Conservation (phyloP, 2,329 filamentous ascomycete genomes). For the Fusarium chuoi region DNA sequence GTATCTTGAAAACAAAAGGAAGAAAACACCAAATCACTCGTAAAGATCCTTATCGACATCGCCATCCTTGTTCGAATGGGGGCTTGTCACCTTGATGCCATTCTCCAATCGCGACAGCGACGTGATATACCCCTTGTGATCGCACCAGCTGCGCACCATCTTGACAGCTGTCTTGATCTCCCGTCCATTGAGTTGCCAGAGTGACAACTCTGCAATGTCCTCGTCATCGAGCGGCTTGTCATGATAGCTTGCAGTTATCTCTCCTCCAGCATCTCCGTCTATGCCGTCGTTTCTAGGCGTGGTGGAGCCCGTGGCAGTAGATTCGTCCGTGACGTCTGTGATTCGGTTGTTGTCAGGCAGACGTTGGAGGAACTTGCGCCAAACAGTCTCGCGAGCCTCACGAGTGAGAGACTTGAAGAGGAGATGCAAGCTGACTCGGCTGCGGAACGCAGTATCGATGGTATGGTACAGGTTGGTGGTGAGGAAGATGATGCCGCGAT, state of each 20-base stretch:
- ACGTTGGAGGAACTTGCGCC: conserved; percentile 58
- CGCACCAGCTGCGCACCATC: conserved; percentile 58
- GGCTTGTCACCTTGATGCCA: conserved; percentile 58
- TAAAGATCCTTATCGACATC: conserved; percentile 45
- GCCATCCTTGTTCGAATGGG: conserved; percentile 52
- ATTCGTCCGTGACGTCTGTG: neutral
- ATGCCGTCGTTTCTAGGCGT: conserved; percentile 1
- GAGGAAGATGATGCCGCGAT: conserved; percentile 57
- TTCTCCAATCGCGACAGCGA: conserved; percentile 56
- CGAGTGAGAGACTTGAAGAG: conserved; percentile 54
- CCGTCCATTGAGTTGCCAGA: conserved; percentile 57
- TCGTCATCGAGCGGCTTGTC: conserved; percentile 45
- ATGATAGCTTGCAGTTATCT: neutral
- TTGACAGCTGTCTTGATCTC: conserved; percentile 61
- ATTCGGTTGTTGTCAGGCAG: conserved; percentile 38
- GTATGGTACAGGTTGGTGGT: conserved; percentile 56
- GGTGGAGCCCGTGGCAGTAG: conserved; percentile 3
- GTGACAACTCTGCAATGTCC: conserved; percentile 52
- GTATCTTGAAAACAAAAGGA: neutral
- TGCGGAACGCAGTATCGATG: conserved; percentile 58
- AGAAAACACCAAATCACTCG: conserved; percentile 10
- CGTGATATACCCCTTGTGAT: conserved; percentile 55
- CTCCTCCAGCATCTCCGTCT: neutral
- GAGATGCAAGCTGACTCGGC: conserved; percentile 59
- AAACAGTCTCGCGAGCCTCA: conserved; percentile 54